Conservation (phyloP, 495 filamentous ascomycete species). For the Penicillium coffeae region DNA sequence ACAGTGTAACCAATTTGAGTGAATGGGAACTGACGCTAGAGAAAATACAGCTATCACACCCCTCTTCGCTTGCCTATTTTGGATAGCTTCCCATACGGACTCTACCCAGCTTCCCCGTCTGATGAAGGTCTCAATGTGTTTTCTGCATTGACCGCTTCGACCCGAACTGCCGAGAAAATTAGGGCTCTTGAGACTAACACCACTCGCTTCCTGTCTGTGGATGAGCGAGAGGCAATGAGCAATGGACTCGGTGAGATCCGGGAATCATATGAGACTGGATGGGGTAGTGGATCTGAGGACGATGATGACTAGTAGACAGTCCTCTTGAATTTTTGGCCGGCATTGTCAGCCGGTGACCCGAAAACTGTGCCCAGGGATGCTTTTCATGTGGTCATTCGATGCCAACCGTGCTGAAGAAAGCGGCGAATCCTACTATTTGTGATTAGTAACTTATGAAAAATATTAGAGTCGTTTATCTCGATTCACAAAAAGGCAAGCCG, state of each 20-base stretch:
- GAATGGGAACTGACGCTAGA: background rate
- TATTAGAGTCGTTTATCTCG: too few species aligned
- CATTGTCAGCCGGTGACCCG: background rate
- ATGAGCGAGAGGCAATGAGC: slow-evolving; percentile 75
- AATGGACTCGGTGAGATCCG: slow-evolving; percentile 83
- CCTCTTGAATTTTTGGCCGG: background rate
- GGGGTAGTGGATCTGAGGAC: slow-evolving; percentile 78
- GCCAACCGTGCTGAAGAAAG: too few species aligned
- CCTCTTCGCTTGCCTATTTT: slow-evolving; percentile 69
- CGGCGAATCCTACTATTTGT: too few species aligned
- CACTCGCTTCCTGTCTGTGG: slow-evolving; percentile 55
- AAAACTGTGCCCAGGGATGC: background rate
- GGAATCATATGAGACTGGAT: slow-evolving; percentile 86
- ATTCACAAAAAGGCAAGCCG: too few species aligned
- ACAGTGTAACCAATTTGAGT: background rate
- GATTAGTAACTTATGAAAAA: too few species aligned
- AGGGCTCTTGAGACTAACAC: slow-evolving; percentile 61
- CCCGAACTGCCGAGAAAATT: slow-evolving; percentile 64
- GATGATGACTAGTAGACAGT: slow-evolving; percentile 58
- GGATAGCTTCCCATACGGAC: slow-evolving; percentile 72
- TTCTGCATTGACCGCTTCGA: slow-evolving; percentile 68
- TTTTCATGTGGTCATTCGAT: background rate
- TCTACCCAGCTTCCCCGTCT: slow-evolving; percentile 45
- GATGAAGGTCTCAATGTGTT: slow-evolving; percentile 51
- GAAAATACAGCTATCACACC: slow-evolving; percentile 47